A percentile compares a stretch with the other conserved stretches of the same genome.
Evolutionary conservation across 768 basidiomycete species (phyloP).

Genomic region (Tylopilus balloui): DNA sequence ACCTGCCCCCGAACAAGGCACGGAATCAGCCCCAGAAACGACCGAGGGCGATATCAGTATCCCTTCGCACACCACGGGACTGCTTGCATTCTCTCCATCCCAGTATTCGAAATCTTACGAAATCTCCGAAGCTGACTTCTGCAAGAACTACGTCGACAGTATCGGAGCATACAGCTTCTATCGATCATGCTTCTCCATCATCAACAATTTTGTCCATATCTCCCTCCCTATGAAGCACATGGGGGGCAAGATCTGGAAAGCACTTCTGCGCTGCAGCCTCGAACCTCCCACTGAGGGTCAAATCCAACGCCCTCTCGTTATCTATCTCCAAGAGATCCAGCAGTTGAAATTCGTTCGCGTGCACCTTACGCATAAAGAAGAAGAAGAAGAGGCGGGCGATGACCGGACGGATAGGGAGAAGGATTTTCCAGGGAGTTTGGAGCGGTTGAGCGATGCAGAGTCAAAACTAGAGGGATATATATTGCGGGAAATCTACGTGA

Average conservation of each 20-base stretch:
- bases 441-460: conserved; percentile 14
- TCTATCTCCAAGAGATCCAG: conserved; percentile 20
- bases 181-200: conserved; percentile 15
- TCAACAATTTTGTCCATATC: conserved; percentile 22
- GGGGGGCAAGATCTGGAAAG: conserved; percentile 16
- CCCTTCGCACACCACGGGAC: conserved; percentile 15
- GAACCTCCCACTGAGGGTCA: conserved; percentile 7
- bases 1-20: not conserved
- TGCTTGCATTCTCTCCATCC: conserved; percentile 24
- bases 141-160: conserved; percentile 15
- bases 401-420: not conserved
- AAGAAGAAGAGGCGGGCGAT: not conserved
- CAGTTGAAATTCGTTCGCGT: conserved; percentile 12
- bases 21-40: not conserved
- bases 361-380: conserved; percentile 5
- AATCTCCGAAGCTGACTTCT: conserved; percentile 19
- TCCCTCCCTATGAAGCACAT: conserved; percentile 16
- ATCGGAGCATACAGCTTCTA: conserved; percentile 12
- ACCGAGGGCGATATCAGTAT: not conserved
- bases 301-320: conserved; percentile 18
- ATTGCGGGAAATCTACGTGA: conserved; percentile 11
- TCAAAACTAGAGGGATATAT: conserved; percentile 7
- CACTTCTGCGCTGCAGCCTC: conserved; percentile 23
- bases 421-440: conserved; percentile 19
- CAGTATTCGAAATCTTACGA: conserved; percentile 19